Conservation (phyloP, 305 asterid species). For the Fraxinus sp. region DNA sequence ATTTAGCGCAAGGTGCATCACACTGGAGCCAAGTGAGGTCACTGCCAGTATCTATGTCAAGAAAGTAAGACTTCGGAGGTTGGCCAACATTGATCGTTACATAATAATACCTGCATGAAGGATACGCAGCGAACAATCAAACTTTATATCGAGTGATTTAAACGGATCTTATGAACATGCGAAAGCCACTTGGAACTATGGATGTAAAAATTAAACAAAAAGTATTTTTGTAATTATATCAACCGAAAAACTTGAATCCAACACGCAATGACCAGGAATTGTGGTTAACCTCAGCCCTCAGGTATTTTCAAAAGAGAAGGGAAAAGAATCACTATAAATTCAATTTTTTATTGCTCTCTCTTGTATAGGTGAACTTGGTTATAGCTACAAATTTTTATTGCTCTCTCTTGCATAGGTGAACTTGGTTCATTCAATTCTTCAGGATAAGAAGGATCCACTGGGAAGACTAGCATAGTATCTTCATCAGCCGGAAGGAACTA, state of each 20-base stretch:
- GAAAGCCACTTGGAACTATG: neutral
- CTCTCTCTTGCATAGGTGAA: neutral
- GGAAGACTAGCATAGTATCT: neutral
- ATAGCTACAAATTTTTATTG: neutral
- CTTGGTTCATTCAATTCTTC: neutral
- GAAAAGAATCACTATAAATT: neutral
- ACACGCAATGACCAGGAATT: neutral
- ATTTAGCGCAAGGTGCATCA: slow-evolving; percentile 67
- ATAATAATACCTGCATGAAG: slow-evolving; percentile 48
- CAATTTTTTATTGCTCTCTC: too few relatives aligned
- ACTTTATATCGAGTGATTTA: neutral
- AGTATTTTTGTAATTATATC: neutral
- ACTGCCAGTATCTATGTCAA: slow-evolving; percentile 73
- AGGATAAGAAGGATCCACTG: neutral
- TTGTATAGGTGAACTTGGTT: too few relatives aligned
- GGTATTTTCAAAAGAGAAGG: neutral
- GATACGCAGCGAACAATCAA: slow-evolving; percentile 11
- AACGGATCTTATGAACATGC: neutral
- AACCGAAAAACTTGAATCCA: neutral
- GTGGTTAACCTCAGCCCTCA: neutral
- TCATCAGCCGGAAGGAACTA: neutral
- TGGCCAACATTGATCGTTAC: slow-evolving; percentile 48
- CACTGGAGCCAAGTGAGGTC: slow-evolving; percentile 85
- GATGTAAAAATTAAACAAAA: neutral
- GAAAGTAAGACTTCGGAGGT: slow-evolving; percentile 60